Conservation (phyloP, 192 early-diverging fungal species). For the Coemansia sp. region DNA sequence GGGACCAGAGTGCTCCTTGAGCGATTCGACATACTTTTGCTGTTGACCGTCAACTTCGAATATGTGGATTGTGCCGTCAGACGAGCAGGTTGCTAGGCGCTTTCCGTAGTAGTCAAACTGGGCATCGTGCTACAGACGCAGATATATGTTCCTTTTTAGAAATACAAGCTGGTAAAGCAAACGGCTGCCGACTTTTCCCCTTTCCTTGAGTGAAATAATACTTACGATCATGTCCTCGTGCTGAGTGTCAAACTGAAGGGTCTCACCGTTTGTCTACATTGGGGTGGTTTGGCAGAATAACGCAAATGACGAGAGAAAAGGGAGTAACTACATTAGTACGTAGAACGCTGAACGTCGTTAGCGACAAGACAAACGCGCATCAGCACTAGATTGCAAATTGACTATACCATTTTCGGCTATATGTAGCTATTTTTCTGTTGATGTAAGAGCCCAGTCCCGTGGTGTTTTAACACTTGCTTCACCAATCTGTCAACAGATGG, state of each 20-base stretch:
- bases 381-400: neutral
- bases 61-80: constrained; percentile 90
- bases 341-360: neutral
- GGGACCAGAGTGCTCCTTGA: constrained; percentile 88
- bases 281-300: neutral
- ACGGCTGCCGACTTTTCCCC: no score
- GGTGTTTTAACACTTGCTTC: neutral
- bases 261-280: constrained; percentile 43
- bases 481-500: constrained; percentile 1
- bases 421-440: neutral
- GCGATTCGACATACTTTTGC: constrained; percentile 48
- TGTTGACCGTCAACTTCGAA: constrained; percentile 80
- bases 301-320: neutral
- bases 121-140: constrained; percentile 65
- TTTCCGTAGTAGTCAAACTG: constrained; percentile 85
- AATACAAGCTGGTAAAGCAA: neutral
- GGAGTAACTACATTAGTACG: neutral
- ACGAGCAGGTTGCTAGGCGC: constrained; percentile 96
- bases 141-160: constrained; percentile 1
- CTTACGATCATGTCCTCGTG: constrained; percentile 59
- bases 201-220: constrained; percentile 2
- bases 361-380: neutral
- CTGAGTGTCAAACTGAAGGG: constrained; percentile 58
- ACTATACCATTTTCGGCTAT: neutral
- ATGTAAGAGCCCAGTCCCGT: neutral